A percentile compares a stretch with the other conserved stretches of the same genome.
Conservation (phyloP, 306 rosid species). For the Fragaria nilgerrensis region DNA sequence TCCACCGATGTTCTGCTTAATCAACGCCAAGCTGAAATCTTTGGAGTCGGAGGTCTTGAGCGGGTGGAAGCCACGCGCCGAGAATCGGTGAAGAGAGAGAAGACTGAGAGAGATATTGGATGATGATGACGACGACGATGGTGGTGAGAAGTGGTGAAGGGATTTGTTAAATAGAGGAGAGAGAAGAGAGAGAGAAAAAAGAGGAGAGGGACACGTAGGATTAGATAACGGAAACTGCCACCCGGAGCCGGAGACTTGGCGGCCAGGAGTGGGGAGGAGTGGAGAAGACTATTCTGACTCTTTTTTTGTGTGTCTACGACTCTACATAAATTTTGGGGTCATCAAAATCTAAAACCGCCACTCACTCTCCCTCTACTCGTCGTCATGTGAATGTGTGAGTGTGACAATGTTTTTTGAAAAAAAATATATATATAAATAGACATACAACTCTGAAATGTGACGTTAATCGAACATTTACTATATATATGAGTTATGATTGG, state of each 20-base stretch:
- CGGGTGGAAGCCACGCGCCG: background rate
- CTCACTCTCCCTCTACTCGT: too few species aligned
- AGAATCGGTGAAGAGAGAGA: background rate
- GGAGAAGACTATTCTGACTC: background rate
- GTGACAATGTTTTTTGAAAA: too few species aligned
- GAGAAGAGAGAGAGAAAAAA: background rate
- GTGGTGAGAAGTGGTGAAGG: background rate
- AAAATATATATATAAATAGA: too few species aligned
- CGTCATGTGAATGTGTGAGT: too few species aligned
- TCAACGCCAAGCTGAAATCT: background rate
- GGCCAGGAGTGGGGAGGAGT: background rate
- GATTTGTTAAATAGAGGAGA: background rate
- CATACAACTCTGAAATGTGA: too few species aligned
- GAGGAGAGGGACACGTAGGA: slow-evolving; percentile 20
- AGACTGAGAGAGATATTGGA: background rate
- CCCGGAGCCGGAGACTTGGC: background rate
- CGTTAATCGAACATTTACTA: too few species aligned
- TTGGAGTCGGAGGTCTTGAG: background rate
- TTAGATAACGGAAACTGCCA: slow-evolving; percentile 17
- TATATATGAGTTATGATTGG: too few species aligned
- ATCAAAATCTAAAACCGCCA: background rate
- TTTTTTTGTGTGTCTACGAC: background rate
- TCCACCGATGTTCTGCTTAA: background rate
- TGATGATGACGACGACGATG: background rate
- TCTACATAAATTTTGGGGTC: background rate